Conservation (phyloP, 2,329 filamentous ascomycete genomes). For the Trichophyton benhamiae region DNA sequence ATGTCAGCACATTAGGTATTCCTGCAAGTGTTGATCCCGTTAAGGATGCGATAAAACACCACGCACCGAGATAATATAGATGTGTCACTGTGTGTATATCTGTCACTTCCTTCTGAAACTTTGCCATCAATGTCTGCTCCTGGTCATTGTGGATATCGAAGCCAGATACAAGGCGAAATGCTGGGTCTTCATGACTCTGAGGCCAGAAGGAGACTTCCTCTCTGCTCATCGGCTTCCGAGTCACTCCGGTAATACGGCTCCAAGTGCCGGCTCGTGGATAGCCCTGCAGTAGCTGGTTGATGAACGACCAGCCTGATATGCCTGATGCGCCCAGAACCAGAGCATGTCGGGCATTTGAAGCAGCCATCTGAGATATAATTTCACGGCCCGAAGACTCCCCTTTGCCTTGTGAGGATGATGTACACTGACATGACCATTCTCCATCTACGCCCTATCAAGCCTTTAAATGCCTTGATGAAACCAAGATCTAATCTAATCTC, state of each 20-base stretch:
- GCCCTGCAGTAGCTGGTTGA: conserved; percentile 27
- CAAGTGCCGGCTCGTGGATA: conserved; percentile 28
- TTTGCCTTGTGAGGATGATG: neutral
- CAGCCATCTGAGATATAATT: neutral
- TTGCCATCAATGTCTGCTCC: conserved; percentile 12
- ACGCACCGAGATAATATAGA: conserved; percentile 15
- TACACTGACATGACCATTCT: neutral
- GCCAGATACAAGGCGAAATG: conserved; percentile 31
- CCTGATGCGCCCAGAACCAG: conserved; percentile 34
- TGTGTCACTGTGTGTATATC: conserved; percentile 16
- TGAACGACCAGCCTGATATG: conserved; percentile 34
- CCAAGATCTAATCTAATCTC: neutral
- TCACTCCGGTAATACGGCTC: conserved; percentile 29
- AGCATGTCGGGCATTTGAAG: conserved; percentile 18
- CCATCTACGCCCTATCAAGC: neutral
- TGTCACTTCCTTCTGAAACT: conserved; percentile 8
- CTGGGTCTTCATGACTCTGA: conserved; percentile 14
- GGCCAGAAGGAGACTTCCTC: conserved; percentile 28
- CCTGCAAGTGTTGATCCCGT: neutral
- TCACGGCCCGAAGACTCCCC: neutral
- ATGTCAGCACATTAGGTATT: neutral
- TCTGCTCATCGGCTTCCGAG: conserved; percentile 27
- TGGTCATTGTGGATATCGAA: conserved; percentile 24
- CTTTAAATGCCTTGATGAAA: neutral
- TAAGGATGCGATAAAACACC: neutral